phyloP scores from a whole-genome alignment of 2,329 filamentous ascomycete species.

The Decorospora gaudefroyi region DNA sequence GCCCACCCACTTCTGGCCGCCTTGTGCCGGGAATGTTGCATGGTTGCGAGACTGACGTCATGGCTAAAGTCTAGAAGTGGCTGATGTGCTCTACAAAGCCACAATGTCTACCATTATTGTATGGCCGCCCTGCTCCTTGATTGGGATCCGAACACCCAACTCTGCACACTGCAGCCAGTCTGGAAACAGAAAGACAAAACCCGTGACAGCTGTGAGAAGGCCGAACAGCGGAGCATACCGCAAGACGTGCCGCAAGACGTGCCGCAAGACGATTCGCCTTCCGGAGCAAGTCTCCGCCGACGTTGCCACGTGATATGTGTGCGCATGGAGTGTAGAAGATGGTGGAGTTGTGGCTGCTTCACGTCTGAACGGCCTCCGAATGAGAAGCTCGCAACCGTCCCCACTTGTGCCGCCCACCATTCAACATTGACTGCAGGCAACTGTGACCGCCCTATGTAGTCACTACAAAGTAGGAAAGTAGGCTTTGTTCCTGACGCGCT shows the following conservation, averaged over 20 bases:
- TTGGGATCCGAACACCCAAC: not conserved
- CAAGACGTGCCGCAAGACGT: no score
- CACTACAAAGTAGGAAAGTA: no score
- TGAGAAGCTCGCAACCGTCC: no score
- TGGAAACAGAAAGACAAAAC: not conserved
- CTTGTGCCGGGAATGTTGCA: not conserved
- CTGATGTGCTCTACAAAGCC: no score
- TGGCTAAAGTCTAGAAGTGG: not conserved
- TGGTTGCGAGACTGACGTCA: constrained; percentile 1
- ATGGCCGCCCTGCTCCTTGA: not conserved
- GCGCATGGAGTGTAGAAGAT: no score
- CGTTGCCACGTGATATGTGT: not conserved
- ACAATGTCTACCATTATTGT: no score
- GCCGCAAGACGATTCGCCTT: not conserved
- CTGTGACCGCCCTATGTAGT: no score
- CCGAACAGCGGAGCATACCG: not conserved
- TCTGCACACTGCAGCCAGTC: not conserved
- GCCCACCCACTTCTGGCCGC: constrained; percentile 3
- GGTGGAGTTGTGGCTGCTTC: not conserved
- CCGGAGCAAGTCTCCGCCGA: not conserved
- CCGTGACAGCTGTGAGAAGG: constrained; percentile 3
- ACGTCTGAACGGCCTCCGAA: not conserved
- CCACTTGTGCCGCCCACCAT: no score
- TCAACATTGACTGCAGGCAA: no score
- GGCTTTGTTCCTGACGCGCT: not conserved